Percentiles rank a stretch among this genome's conserved stretches.
phyloP scores from a whole-genome alignment of 768 basidiomycete species.

The Naganishia kalamii region DNA sequence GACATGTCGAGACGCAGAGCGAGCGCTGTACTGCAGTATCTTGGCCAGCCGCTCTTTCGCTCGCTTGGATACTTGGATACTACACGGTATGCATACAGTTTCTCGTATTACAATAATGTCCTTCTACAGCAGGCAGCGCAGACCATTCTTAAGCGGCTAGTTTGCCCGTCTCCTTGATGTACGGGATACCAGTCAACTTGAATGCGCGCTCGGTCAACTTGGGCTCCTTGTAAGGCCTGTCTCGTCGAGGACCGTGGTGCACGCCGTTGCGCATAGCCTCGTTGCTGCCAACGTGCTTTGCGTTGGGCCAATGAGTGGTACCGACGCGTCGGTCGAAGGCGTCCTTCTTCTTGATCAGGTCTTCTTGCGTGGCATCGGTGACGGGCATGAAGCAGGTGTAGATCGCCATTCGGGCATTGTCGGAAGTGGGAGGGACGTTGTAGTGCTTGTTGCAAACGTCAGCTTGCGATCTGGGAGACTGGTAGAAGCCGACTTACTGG shows the following conservation, averaged over 20 bases:
- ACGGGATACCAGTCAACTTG: conserved; percentile 15
- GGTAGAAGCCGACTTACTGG: background rate
- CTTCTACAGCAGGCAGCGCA: too few species aligned
- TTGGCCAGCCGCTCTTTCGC: too few species aligned
- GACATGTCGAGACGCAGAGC: too few species aligned
- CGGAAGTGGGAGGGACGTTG: conserved; percentile 28
- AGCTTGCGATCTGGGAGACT: background rate
- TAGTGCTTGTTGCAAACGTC: conserved; percentile 29
- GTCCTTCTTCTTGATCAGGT: conserved; percentile 20
- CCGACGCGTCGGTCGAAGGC: conserved; percentile 25
- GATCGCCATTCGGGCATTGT: conserved; percentile 29
- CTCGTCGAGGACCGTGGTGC: conserved; percentile 19
- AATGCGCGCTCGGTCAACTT: conserved; percentile 11
- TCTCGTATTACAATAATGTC: too few species aligned
- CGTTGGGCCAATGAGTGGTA: conserved; percentile 26
- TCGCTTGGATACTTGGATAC: too few species aligned
- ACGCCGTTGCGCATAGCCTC: conserved; percentile 16
- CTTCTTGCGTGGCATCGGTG: conserved; percentile 28
- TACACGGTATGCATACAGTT: too few species aligned
- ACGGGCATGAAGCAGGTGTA: conserved; percentile 38
- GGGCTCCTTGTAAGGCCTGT: conserved; percentile 21
- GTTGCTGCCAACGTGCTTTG: conserved; percentile 24
- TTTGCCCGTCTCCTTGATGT: background rate
- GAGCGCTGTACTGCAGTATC: too few species aligned
- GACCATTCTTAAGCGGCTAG: background rate